These are phyloP conservation scores for Stemphylium vesicarium DNA, from an alignment of 2,329 filamentous ascomycete species.

Conservation along the genomic window DNA sequence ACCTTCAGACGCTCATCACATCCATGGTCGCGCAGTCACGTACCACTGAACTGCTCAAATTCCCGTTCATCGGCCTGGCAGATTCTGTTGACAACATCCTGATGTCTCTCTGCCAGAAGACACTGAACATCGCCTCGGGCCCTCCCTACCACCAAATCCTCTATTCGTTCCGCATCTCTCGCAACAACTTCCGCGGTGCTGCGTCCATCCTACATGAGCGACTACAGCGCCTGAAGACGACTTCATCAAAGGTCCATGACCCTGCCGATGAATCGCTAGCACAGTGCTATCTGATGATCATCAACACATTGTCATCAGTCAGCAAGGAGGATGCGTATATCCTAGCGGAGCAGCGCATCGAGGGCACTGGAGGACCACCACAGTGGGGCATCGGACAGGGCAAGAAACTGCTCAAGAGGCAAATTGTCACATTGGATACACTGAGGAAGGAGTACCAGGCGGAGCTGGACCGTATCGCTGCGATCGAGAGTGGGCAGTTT, in stretches of 20 bases:
- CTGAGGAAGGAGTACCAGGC: conserved; percentile 87
- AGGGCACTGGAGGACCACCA: conserved; percentile 42
- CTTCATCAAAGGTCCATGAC: conserved; percentile 47
- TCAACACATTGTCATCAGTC: conserved; percentile 90
- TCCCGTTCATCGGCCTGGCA: conserved; percentile 80
- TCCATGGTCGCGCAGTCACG: conserved; percentile 45
- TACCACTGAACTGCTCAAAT: conserved; percentile 62
- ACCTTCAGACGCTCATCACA: conserved; percentile 69
- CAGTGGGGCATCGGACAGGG: conserved; percentile 41
- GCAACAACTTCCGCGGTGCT: conserved; percentile 83
- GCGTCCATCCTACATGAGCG: conserved; percentile 64
- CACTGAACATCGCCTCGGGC: conserved; percentile 65
- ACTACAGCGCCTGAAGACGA: conserved; percentile 58
- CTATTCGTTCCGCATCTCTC: conserved; percentile 86
- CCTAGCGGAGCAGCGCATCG: conserved; percentile 59
- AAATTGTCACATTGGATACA: conserved; percentile 84
- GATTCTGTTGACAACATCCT: conserved; percentile 82
- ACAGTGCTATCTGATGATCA: conserved; percentile 84
- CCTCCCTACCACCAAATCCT: conserved; percentile 86
- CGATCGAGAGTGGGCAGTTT: conserved; percentile 89
- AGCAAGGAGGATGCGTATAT: conserved; percentile 83
- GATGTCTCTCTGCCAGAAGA: conserved; percentile 71
- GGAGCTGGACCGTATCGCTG: conserved; percentile 85
- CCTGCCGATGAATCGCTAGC: conserved; percentile 64
- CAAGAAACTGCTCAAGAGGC: conserved; percentile 63